Evolutionary conservation across 2,329 filamentous ascomycete genomes (phyloP).

Genomic region (Ceratocystis albifundus): DNA sequence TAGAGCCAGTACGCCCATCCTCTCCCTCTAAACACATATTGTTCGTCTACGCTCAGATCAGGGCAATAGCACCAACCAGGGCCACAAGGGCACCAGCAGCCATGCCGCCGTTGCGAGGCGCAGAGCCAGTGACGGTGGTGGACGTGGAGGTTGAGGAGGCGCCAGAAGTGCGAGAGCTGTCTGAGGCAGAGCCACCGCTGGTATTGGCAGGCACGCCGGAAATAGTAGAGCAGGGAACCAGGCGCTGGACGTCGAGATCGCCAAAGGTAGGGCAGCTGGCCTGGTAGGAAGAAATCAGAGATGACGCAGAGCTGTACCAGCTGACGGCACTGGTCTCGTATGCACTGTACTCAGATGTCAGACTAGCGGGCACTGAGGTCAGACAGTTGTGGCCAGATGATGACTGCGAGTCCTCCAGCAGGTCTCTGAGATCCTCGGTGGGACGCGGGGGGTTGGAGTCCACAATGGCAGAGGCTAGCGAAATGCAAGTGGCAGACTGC

Average conservation of each 20-base stretch:
- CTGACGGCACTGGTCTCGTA: conserved; percentile 29
- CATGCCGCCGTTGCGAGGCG: conserved; percentile 19
- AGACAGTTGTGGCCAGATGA: conserved; percentile 29
- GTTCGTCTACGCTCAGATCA: conserved; percentile 9
- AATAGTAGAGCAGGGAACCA: conserved; percentile 20
- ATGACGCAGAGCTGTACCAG: conserved; percentile 29
- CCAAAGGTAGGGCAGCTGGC: conserved; percentile 15
- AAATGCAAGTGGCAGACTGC: conserved; percentile 19
- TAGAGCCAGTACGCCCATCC: not conserved
- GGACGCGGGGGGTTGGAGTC: conserved; percentile 20
- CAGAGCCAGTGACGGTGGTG: not conserved
- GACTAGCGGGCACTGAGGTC: conserved; percentile 28
- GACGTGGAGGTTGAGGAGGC: not conserved
- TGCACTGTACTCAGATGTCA: conserved; percentile 29
- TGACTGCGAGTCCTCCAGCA: conserved; percentile 26
- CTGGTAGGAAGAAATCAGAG: conserved; percentile 23
- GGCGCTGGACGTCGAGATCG: conserved; percentile 8
- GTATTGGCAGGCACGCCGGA: conserved; percentile 1
- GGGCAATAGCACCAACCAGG: conserved; percentile 28
- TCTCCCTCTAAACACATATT: not conserved
- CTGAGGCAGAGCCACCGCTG: not conserved
- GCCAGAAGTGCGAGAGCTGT: not conserved
- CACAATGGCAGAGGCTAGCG: conserved; percentile 16
- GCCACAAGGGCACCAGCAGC: conserved; percentile 26
- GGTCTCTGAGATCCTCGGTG: conserved; percentile 17